Conservation (phyloP, 2,329 filamentous ascomycete genomes). For the Orbilia oligospora region DNA sequence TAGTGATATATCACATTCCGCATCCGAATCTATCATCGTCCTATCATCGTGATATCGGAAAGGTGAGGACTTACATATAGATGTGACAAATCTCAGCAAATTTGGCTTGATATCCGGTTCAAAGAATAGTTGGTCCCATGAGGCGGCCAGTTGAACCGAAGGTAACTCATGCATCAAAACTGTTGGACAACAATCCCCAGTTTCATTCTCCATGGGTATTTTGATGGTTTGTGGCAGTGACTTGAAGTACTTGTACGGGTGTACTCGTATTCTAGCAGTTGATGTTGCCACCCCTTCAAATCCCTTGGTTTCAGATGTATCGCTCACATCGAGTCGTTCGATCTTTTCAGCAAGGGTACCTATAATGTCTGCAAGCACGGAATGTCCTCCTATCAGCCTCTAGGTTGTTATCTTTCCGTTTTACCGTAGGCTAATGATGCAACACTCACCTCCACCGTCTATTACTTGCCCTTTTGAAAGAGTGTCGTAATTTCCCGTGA, state of each 20-base stretch:
- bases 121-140: constrained; percentile 61
- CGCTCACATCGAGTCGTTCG: constrained; percentile 41
- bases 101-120: constrained; percentile 63
- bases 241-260: constrained; percentile 57
- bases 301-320: constrained; percentile 26
- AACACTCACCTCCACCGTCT: constrained; percentile 31
- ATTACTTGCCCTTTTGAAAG: constrained; percentile 43
- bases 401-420: not conserved
- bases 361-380: constrained; percentile 29
- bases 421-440: not conserved
- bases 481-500: constrained; percentile 25
- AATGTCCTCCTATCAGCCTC: constrained; percentile 19
- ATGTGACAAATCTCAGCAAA: constrained; percentile 63
- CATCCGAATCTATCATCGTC: constrained; percentile 9
- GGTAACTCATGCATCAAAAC: constrained; percentile 45
- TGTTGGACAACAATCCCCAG: constrained; percentile 36
- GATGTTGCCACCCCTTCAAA: constrained; percentile 24
- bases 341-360: constrained; percentile 26
- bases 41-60: not conserved
- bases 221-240: constrained; percentile 33
- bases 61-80: constrained; percentile 59
- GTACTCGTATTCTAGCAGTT: constrained; percentile 45
- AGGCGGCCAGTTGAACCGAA: constrained; percentile 25
- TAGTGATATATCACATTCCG: constrained; percentile 12
- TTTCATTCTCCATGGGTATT: constrained; percentile 43